Evolutionary conservation across 768 basidiomycete species (phyloP).

Genomic region (Cystofilobasidium capitatum): DNA sequence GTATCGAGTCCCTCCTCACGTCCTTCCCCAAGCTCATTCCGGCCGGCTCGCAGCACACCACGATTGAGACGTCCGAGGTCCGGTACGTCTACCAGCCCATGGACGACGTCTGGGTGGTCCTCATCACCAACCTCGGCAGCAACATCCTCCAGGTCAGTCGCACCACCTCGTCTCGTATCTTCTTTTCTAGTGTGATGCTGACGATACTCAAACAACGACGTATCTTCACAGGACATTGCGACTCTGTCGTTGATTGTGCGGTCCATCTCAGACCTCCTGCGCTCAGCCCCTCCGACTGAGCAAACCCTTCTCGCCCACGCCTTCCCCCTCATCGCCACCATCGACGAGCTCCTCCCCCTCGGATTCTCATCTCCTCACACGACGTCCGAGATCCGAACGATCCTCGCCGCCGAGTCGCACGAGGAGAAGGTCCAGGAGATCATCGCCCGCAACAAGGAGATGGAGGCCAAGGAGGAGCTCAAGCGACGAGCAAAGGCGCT

Average conservation of each 20-base stretch:
- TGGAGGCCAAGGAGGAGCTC: constrained; percentile 97
- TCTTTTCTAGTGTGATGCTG: no score
- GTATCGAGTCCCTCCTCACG: constrained; percentile 89
- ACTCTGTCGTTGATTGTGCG: constrained; percentile 89
- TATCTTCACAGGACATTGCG: constrained; percentile 68
- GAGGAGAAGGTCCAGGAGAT: constrained; percentile 81
- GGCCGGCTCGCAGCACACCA: constrained; percentile 85
- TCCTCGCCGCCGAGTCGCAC: constrained; percentile 47
- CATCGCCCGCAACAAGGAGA: constrained; percentile 97
- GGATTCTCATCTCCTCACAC: constrained; percentile 51
- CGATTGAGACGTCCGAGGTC: constrained; percentile 89
- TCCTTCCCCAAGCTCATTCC: constrained; percentile 98
- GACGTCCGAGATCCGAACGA: constrained; percentile 43
- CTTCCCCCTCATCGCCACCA: constrained; percentile 87
- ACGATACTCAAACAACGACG: no score
- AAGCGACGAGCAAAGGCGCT: constrained; percentile 95
- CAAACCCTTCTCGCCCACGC: constrained; percentile 80
- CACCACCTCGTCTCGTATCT: no score
- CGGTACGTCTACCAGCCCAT: constrained; percentile 94
- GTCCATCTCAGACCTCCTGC: constrained; percentile 82
- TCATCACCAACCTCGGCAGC: constrained; percentile 97
- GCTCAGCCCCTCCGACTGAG: constrained; percentile 60
- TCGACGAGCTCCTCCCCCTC: constrained; percentile 89
- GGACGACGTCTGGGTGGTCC: constrained; percentile 90
- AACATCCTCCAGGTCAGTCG: constrained; percentile 70